Conservation (phyloP, 2,329 filamentous ascomycete species). For the Epichloe elymi region DNA sequence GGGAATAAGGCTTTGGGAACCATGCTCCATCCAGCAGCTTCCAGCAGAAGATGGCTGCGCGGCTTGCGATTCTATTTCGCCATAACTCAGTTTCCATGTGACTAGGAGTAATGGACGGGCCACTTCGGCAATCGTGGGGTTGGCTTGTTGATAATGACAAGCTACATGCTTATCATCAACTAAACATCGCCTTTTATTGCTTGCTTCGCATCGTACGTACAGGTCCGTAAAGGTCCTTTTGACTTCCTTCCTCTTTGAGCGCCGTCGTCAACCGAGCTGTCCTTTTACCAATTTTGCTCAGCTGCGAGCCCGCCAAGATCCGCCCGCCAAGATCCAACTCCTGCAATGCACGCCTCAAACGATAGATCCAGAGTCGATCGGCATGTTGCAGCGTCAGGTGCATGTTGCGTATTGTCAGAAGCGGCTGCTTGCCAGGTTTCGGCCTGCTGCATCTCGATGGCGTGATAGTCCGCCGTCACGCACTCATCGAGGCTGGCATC, state of each 20-base stretch:
- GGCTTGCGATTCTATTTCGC: too few species aligned
- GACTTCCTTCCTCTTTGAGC: neutral
- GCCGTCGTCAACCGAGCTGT: neutral
- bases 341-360: constrained; percentile 2
- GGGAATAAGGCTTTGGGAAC: too few species aligned
- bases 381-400: neutral
- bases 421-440: neutral
- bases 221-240: neutral
- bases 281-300: neutral
- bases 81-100: too few species aligned
- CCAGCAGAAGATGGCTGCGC: too few species aligned
- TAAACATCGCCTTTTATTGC: too few species aligned
- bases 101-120: too few species aligned
- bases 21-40: too few species aligned
- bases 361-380: constrained; percentile 3
- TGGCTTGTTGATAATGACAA: too few species aligned
- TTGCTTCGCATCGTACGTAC: too few species aligned
- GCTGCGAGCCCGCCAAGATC: neutral
- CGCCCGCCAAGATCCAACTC: neutral
- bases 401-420: neutral
- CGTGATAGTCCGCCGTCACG: constrained; percentile 10
- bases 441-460: constrained; percentile 8
- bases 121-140: too few species aligned
- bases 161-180: too few species aligned
- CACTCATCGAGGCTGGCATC: constrained; percentile 9